Percentiles rank a stretch among this genome's conserved stretches.
Conservation (phyloP, 148 eudicot genomes). For the Rhododendron mucronatum region DNA sequence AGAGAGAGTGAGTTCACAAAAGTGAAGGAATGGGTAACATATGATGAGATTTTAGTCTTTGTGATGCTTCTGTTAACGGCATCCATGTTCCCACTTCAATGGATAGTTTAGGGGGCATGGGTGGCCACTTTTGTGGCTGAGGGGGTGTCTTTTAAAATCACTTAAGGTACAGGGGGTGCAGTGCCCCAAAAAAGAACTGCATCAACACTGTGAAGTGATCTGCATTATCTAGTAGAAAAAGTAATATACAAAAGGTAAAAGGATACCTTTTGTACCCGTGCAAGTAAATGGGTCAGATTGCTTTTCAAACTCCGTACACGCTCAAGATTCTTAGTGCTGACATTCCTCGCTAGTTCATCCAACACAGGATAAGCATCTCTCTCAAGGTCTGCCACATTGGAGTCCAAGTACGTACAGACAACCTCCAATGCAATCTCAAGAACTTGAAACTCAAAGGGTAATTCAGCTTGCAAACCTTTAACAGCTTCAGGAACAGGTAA, state of each 20-base stretch:
- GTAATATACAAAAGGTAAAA: neutral
- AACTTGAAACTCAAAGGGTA: conserved; percentile 94
- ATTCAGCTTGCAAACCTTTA: conserved; percentile 64
- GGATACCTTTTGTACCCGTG: conserved; percentile 94
- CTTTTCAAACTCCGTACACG: conserved; percentile 93
- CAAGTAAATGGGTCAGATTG: conserved; percentile 89
- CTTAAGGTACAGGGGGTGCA: neutral
- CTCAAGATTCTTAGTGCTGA: conserved; percentile 93
- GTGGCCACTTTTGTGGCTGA: neutral
- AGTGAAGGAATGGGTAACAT: neutral
- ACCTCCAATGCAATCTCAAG: conserved; percentile 89
- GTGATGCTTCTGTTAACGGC: neutral
- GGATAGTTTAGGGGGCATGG: neutral
- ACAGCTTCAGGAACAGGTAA: conserved; percentile 49
- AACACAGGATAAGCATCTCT: conserved; percentile 84
- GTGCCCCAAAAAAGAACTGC: neutral
- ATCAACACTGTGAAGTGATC: neutral
- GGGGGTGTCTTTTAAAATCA: neutral
- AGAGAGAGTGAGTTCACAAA: neutral
- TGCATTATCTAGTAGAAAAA: neutral
- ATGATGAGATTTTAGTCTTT: neutral
- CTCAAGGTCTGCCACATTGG: conserved; percentile 84
- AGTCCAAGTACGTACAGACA: conserved; percentile 78
- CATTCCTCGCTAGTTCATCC: conserved; percentile 87
- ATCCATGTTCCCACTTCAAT: neutral